Percentiles rank a stretch among this genome's conserved stretches.
These are phyloP conservation scores for Parachaetomium inaequale DNA, from an alignment of 495 filamentous ascomycete genomes.

Conservation along the genomic window DNA sequence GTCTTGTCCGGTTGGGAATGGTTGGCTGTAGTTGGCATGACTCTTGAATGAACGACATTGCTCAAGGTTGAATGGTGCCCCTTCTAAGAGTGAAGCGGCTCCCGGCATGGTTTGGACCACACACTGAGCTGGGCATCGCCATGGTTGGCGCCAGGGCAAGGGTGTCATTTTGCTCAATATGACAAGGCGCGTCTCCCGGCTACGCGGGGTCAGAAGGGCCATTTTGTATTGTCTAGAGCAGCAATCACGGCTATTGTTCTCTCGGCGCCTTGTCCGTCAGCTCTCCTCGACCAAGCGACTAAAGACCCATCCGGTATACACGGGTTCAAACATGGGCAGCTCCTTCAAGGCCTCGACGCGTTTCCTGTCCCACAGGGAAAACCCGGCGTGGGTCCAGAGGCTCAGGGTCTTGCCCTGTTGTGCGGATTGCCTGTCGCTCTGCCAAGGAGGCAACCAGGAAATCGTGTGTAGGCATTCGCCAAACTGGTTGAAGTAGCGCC, in stretches of 20 bases:
- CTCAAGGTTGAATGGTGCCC: background rate
- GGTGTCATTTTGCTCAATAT: conserved; percentile 1
- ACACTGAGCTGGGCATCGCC: background rate
- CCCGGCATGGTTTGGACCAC: background rate
- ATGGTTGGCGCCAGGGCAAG: background rate
- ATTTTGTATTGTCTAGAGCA: conserved; percentile 1
- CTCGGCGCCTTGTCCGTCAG: background rate
- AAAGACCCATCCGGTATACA: conserved; percentile 4
- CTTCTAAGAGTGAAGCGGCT: background rate
- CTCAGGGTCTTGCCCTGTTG: conserved; percentile 3
- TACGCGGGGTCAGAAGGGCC: conserved; percentile 1
- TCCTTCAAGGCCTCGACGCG: conserved; percentile 1
- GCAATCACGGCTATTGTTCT: conserved; percentile 2
- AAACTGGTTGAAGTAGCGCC: conserved; percentile 1
- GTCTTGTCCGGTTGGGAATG: background rate
- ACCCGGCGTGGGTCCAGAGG: background rate
- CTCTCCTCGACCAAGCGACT: conserved; percentile 2
- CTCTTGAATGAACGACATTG: background rate
- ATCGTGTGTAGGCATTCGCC: background rate
- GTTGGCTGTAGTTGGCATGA: conserved; percentile 1
- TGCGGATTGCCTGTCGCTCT: conserved; percentile 4
- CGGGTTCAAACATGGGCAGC: conserved; percentile 4
- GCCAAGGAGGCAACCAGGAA: conserved; percentile 1
- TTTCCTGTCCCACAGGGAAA: background rate
- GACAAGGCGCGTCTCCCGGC: conserved; percentile 5